A percentile compares a stretch with the other conserved stretches of the same genome.
phyloP scores from a whole-genome alignment of 148 eudicot genomes.

The Drosera capensis region DNA sequence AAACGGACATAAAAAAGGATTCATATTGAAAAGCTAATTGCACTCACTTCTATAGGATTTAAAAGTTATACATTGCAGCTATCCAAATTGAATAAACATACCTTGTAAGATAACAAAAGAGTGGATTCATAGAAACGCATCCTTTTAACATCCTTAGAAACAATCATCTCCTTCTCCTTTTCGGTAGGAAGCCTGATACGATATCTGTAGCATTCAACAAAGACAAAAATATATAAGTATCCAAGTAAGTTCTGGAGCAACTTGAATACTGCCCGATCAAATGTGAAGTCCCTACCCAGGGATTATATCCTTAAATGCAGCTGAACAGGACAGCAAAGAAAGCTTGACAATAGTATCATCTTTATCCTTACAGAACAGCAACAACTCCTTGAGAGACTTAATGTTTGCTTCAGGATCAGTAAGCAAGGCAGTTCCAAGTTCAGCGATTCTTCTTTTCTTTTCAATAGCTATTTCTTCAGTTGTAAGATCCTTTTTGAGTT shows the following conservation, averaged over 20 bases:
- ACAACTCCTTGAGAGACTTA: slow-evolving; percentile 57
- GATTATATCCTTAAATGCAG: slow-evolving; percentile 83
- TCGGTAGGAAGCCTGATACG: slow-evolving; percentile 94
- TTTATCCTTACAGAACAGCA: slow-evolving; percentile 56
- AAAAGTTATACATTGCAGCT: not conserved
- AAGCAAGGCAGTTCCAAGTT: slow-evolving; percentile 71
- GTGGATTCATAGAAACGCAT: slow-evolving; percentile 72
- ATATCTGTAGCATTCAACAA: slow-evolving; percentile 32
- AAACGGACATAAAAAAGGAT: too few species aligned
- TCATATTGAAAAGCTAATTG: too few species aligned
- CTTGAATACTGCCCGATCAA: slow-evolving; percentile 1
- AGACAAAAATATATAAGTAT: slow-evolving; percentile 1
- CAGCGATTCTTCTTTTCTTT: slow-evolving; percentile 69
- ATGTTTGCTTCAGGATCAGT: slow-evolving; percentile 73
- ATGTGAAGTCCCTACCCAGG: slow-evolving; percentile 50
- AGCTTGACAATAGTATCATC: slow-evolving; percentile 44
- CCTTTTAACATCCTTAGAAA: slow-evolving; percentile 73
- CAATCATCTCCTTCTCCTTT: slow-evolving; percentile 72
- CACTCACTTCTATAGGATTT: too few species aligned
- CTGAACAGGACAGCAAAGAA: slow-evolving; percentile 56
- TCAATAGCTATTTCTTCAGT: slow-evolving; percentile 50
- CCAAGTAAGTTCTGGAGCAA: not conserved
- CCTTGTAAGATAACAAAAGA: slow-evolving; percentile 74
- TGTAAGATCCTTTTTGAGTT: slow-evolving; percentile 61
- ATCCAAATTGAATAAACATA: slow-evolving; percentile 6